phyloP scores from a whole-genome alignment of 1,284 basidiomycete species.

The Veloboletus limbatus region DNA sequence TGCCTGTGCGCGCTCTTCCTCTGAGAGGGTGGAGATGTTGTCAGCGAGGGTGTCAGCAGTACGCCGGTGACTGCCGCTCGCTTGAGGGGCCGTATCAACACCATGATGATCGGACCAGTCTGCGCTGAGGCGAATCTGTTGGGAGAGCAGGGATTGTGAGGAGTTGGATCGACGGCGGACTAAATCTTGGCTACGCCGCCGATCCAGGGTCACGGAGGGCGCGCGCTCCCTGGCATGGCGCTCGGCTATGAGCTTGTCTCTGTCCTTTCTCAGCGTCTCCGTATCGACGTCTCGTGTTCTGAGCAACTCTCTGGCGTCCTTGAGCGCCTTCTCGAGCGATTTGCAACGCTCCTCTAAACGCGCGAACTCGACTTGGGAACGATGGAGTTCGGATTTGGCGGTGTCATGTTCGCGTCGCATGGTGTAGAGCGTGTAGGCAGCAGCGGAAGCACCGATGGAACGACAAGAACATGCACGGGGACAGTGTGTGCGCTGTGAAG shows the following conservation, averaged over 20 bases:
- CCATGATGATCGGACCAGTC: conserved; percentile 32
- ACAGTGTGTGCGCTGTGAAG: conserved; percentile 33
- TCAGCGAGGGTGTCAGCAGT: conserved; percentile 15
- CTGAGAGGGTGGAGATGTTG: conserved; percentile 35
- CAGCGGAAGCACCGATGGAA: conserved; percentile 29
- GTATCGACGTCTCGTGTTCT: conserved; percentile 52
- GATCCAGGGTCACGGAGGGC: conserved; percentile 16
- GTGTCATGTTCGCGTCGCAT: conserved; percentile 61
- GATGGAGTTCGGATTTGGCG: conserved; percentile 53
- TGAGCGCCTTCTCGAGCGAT: conserved; percentile 55
- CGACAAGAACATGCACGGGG: conserved; percentile 40
- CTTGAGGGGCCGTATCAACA: conserved; percentile 17
- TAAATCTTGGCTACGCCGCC: conserved; percentile 31
- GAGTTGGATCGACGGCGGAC: conserved; percentile 30
- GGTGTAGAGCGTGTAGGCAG: conserved; percentile 34
- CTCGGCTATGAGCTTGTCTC: conserved; percentile 32
- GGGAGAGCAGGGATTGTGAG: conserved; percentile 29
- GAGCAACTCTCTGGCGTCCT: conserved; percentile 50
- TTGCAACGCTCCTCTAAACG: conserved; percentile 59
- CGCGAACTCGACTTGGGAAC: conserved; percentile 49
- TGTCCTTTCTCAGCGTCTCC: conserved; percentile 49
- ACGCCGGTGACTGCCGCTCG: conserved; percentile 13
- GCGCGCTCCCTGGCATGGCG: conserved; percentile 29
- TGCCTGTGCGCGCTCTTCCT: conserved; percentile 47
- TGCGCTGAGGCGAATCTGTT: conserved; percentile 31